Percentiles rank a stretch among this genome's conserved stretches.
Conservation (phyloP, 371 early-diverging fungal species). For the Mucor sp. region DNA sequence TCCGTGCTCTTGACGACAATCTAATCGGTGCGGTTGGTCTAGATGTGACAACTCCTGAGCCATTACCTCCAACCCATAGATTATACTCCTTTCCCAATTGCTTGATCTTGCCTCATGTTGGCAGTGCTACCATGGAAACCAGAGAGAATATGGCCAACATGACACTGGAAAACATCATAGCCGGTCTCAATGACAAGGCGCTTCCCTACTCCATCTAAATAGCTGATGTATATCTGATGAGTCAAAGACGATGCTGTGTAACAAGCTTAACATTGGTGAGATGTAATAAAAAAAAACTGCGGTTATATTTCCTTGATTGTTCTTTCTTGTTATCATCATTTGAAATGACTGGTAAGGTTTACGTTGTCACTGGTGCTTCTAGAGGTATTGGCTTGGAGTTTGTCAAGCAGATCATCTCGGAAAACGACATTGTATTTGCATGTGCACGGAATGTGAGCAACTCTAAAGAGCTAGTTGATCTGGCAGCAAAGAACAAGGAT, state of each 20-base stretch:
- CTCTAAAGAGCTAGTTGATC: constrained; percentile 15
- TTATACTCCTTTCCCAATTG: constrained; percentile 67
- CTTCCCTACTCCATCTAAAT: constrained; percentile 26
- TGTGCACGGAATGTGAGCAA: constrained; percentile 33
- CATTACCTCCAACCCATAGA: constrained; percentile 64
- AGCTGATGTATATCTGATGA: neutral
- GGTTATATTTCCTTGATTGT: neutral
- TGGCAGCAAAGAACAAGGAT: constrained; percentile 25
- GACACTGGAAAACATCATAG: constrained; percentile 36
- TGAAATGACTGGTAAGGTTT: neutral
- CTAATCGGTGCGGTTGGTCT: constrained; percentile 74
- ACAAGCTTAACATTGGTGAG: neutral
- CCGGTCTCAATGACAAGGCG: constrained; percentile 23
- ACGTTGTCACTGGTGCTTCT: constrained; percentile 24
- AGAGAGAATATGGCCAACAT: constrained; percentile 76
- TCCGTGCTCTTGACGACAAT: constrained; percentile 67
- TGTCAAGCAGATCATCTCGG: constrained; percentile 31
- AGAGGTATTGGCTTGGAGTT: constrained; percentile 49
- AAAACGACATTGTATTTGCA: constrained; percentile 37
- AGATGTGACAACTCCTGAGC: constrained; percentile 91
- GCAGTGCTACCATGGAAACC: constrained; percentile 81
- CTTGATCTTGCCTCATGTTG: constrained; percentile 74
- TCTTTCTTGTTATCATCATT: neutral
- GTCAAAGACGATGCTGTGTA: neutral
- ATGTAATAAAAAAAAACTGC: neutral